Percentiles rank a stretch among this genome's conserved stretches.
phyloP scores from a whole-genome alignment of 441 rosid genomes.

The Macaranga tanarius region DNA sequence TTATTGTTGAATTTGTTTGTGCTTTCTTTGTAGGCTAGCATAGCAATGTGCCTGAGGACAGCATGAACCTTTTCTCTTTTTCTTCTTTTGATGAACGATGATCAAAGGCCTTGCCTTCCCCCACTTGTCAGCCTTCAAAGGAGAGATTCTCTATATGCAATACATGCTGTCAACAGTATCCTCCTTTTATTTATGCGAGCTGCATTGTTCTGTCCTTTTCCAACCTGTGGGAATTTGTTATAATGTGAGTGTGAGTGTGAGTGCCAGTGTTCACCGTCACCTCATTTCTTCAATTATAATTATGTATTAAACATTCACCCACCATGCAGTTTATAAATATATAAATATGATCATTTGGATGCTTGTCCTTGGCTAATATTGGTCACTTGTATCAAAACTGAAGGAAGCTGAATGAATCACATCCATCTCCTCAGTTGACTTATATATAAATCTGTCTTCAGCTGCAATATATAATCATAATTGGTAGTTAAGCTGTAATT shows the following conservation, averaged over 20 bases:
- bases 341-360: constrained; percentile 1
- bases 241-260: not conserved
- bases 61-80: constrained; percentile 27
- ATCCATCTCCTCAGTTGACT: not conserved
- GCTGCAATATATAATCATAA: constrained; percentile 2
- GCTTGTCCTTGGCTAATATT: not conserved
- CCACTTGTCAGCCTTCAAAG: constrained; percentile 23
- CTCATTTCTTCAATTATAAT: not conserved
- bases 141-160: constrained; percentile 15
- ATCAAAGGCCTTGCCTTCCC: constrained; percentile 9
- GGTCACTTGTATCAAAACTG: not conserved
- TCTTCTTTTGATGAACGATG: constrained; percentile 31
- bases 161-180: not conserved
- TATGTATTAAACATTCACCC: not conserved
- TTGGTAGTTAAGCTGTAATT: constrained; percentile 15
- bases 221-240: constrained; percentile 2
- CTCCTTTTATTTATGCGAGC: not conserved
- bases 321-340: not conserved
- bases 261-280: not conserved
- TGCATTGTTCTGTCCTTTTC: constrained; percentile 23
- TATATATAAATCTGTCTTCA: constrained; percentile 11
- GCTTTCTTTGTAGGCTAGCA: not conserved
- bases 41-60: constrained; percentile 12
- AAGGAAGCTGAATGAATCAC: not conserved
- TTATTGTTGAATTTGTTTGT: not conserved